phyloP scores from a whole-genome alignment of 2,329 filamentous ascomycete species.

The Ophiognomonia clavigignenti-juglandacearum region DNA sequence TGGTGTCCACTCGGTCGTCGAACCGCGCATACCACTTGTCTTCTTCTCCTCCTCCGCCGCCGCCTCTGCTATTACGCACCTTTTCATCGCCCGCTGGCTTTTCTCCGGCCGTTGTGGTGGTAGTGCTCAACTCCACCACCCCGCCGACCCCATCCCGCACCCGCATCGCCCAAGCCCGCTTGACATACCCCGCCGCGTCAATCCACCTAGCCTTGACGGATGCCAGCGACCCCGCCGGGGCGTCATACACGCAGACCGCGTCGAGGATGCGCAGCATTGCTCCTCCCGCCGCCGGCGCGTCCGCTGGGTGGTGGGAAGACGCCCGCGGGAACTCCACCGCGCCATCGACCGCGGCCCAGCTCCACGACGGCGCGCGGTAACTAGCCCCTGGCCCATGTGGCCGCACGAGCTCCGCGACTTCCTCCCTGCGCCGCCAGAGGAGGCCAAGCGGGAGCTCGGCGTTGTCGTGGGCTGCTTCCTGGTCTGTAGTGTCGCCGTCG shows the following conservation, averaged over 20 bases:
- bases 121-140: too few species aligned
- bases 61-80: neutral
- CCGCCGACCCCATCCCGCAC: too few species aligned
- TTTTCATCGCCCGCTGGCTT: too few species aligned
- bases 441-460: neutral
- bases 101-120: too few species aligned
- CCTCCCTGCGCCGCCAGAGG: neutral
- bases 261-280: neutral
- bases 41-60: neutral
- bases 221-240: neutral
- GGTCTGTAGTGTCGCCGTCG: neutral
- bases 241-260: neutral
- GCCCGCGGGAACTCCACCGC: neutral
- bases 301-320: too few species aligned
- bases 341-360: neutral
- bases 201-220: neutral
- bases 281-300: too few species aligned
- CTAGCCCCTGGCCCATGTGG: too few species aligned
- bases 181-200: neutral
- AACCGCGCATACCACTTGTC: neutral
- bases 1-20: neutral
- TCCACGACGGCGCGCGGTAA: neutral
- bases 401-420: neutral
- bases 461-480: neutral
- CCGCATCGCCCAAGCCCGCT: neutral